Conservation (phyloP, 257 asterid species). For the Nicotiana otophora region DNA sequence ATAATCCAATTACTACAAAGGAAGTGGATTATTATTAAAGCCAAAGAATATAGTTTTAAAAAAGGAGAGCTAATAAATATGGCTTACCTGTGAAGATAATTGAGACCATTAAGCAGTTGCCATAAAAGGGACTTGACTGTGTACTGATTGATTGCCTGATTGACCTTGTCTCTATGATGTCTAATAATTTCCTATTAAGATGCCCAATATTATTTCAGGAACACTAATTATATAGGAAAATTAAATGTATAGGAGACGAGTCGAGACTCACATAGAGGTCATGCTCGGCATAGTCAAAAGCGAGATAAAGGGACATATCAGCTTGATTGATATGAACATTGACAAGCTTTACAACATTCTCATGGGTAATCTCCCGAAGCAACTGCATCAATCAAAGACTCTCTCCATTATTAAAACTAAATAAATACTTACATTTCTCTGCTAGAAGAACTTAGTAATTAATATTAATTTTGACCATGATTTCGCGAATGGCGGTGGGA, state of each 20-base stretch:
- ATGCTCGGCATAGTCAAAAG: conserved; percentile 96
- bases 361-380: conserved; percentile 94
- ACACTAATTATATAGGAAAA: background rate
- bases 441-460: too few relatives aligned
- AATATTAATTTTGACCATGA: conserved; percentile 40
- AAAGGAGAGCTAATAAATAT: conserved; percentile 7
- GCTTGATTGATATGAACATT: conserved; percentile 92
- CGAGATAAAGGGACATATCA: conserved; percentile 94
- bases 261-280: conserved; percentile 77
- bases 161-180: conserved; percentile 97
- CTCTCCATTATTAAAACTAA: background rate
- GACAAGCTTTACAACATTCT: conserved; percentile 91
- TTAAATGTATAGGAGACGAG: background rate
- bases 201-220: background rate
- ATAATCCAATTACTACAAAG: conserved; percentile 93
- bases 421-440: too few relatives aligned
- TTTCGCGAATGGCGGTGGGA: conserved; percentile 99
- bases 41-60: background rate
- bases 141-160: conserved; percentile 72
- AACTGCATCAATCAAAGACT: conserved; percentile 43
- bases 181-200: conserved; percentile 75
- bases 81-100: conserved; percentile 87
- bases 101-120: conserved; percentile 98
- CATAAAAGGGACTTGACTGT: conserved; percentile 84
- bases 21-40: conserved; percentile 12